Conservation (phyloP, 2,329 filamentous ascomycete genomes). For the Coniochaeta sp. region DNA sequence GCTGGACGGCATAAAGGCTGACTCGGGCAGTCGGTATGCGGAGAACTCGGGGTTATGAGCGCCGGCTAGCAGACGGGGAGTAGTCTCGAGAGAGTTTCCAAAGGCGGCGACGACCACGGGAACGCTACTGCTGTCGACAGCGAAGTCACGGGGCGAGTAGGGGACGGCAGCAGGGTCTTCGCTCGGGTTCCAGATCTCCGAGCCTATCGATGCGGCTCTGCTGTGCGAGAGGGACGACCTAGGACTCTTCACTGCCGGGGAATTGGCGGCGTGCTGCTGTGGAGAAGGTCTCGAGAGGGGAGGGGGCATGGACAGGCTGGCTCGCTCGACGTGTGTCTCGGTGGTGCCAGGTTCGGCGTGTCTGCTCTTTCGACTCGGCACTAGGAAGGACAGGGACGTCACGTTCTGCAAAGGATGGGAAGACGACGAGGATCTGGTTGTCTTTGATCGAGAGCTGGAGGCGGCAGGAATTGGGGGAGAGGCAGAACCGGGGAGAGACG, state of each 20-base stretch:
- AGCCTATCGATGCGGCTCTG: conserved; percentile 33
- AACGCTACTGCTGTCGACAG: conserved; percentile 12
- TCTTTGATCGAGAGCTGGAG: background rate
- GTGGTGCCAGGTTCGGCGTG: conserved; percentile 53
- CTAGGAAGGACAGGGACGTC: conserved; percentile 30
- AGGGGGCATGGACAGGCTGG: conserved; percentile 59
- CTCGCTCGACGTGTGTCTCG: conserved; percentile 47
- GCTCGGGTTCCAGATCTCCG: conserved; percentile 30
- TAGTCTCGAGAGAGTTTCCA: conserved; percentile 21
- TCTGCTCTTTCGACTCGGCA: conserved; percentile 43
- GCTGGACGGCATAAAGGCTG: conserved; percentile 26
- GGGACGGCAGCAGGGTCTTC: conserved; percentile 11
- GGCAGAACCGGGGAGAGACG: background rate
- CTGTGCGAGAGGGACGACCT: conserved; percentile 31
- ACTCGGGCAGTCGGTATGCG: conserved; percentile 36
- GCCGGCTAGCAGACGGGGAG: conserved; percentile 33
- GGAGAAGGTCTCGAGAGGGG: conserved; percentile 28
- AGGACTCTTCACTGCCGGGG: conserved; percentile 26
- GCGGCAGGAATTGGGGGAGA: background rate
- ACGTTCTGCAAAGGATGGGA: conserved; percentile 26
- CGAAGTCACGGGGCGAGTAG: conserved; percentile 11
- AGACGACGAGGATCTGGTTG: conserved; percentile 7
- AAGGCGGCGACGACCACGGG: too few species aligned
- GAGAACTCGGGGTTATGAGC: conserved; percentile 15
- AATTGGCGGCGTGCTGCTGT: background rate